Evolutionary conservation across 345 rosid species (phyloP), one percentile per base, ranked within the genome.

Genomic region (Conringia planisiliqua): DNA sequence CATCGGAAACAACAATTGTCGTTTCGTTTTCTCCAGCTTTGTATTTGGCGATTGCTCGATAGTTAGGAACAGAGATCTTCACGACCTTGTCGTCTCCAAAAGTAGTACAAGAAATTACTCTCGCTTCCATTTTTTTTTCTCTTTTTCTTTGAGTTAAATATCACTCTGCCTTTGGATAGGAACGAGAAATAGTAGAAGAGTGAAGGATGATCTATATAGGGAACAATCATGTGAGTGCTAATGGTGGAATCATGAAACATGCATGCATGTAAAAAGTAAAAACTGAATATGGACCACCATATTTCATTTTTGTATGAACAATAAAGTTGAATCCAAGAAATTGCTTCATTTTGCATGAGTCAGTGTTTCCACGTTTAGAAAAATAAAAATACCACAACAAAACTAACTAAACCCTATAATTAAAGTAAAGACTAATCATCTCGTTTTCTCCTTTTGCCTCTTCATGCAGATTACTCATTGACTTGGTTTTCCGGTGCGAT

Each of bases 1-100:
- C 65, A n/a, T 60, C 64, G 2, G 59, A 61, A 73, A 78, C 70
- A 54, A 78, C 81, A 36, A 67, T 14, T 0, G 74, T 78, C 0
- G 52, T 78, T 36, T 78, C 78, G 59, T 78, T 66, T 29, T 42
- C 57, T 59, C 42, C 74, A 2, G 70, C 40, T 68, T 73, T 61
- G 78, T 78, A 78, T 29, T 73, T 78, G 39, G 51, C 4, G 16
- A 78, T 1, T 36, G 81, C 70, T 13, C 58, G 72, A 8, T 32
- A 30, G 48, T 29, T 66, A 0, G 70, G 10, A 33, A 78, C 78
- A 33, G 10, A 58, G 54, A 78, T 78, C 81, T 78, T 78, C 17
- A 78, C 58, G 29, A 78, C 66, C 67, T 67, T 72, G 36, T 78
- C 81, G 9, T 67, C 73, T 47, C 78, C 78, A 62, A 33, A 78